A percentile compares a stretch with the other conserved stretches of the same genome.
phyloP scores from a whole-genome alignment of 202 grass and related monocot genomes.

The Carex arenaria region DNA sequence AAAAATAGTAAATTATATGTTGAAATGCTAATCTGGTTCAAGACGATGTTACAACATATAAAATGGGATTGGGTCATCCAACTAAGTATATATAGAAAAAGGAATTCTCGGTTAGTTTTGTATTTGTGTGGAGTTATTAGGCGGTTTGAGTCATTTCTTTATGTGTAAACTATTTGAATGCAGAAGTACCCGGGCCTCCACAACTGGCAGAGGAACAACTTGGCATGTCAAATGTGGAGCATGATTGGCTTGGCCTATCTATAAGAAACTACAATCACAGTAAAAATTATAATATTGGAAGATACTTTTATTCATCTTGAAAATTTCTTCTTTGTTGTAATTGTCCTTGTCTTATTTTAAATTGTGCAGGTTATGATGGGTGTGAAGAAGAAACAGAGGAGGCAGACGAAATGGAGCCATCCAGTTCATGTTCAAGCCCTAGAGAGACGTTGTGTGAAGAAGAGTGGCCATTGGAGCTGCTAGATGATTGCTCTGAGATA shows the following conservation, averaged over 20 bases:
- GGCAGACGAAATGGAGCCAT: constrained; percentile 43
- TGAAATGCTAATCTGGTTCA: not conserved
- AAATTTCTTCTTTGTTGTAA: not conserved
- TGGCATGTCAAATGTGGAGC: constrained; percentile 32
- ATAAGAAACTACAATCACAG: constrained; percentile 42
- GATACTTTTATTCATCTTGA: not conserved
- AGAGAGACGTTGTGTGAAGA: constrained; percentile 31
- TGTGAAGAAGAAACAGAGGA: constrained; percentile 29
- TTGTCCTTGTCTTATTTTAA: not conserved
- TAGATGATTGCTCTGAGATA: constrained; percentile 59
- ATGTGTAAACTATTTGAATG: constrained; percentile 26
- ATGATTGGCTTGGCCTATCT: constrained; percentile 43
- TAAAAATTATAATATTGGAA: constrained; percentile 16
- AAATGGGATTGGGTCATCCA: not conserved
- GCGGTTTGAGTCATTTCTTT: constrained; percentile 6
- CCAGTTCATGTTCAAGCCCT: constrained; percentile 67
- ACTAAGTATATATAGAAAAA: not conserved
- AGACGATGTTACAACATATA: not conserved
- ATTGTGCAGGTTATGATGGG: constrained; percentile 34
- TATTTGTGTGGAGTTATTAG: not conserved
- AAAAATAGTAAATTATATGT: not conserved
- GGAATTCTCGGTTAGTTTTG: not conserved
- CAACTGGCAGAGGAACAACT: constrained; percentile 39
- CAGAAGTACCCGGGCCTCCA: constrained; percentile 35
- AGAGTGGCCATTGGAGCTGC: constrained; percentile 38